A percentile compares a stretch with the other conserved stretches of the same genome.
Conservation (phyloP, 495 filamentous ascomycete species). For the Lophiostoma macrostomum region DNA sequence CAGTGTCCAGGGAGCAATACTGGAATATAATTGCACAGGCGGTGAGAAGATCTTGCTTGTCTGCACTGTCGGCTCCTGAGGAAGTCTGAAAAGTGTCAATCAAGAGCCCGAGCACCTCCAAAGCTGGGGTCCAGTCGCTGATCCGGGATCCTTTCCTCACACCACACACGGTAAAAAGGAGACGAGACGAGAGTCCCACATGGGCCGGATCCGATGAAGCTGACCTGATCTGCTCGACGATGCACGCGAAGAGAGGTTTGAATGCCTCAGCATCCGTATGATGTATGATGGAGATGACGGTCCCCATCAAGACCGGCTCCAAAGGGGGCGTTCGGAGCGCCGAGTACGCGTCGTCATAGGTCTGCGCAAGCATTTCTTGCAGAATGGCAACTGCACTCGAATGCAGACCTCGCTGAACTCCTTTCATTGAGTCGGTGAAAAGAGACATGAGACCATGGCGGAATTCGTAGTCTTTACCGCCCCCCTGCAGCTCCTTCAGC, state of each 20-base stretch:
- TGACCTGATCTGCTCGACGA: constrained; percentile 51
- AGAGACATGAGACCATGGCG: constrained; percentile 85
- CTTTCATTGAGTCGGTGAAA: constrained; percentile 83
- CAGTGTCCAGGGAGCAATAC: constrained; percentile 72
- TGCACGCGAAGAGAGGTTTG: constrained; percentile 55
- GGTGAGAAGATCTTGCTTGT: constrained; percentile 40
- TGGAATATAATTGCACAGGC: constrained; percentile 64
- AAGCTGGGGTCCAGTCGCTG: constrained; percentile 64
- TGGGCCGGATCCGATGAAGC: background rate
- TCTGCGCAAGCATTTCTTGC: constrained; percentile 51
- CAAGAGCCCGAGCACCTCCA: constrained; percentile 47
- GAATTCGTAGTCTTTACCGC: constrained; percentile 59
- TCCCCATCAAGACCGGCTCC: constrained; percentile 64
- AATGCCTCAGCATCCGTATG: constrained; percentile 72
- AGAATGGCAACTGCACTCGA: constrained; percentile 74
- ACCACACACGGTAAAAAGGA: constrained; percentile 65
- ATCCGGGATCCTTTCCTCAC: constrained; percentile 78
- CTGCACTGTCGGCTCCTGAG: constrained; percentile 24
- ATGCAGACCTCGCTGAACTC: constrained; percentile 73
- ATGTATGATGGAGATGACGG: constrained; percentile 76
- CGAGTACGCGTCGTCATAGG: constrained; percentile 6
- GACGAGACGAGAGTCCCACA: constrained; percentile 43
- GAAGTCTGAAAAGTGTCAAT: constrained; percentile 3
- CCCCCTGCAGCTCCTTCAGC: constrained; percentile 52
- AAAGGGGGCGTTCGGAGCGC: constrained; percentile 11